These are phyloP conservation scores for Penicillium sp. DNA, from an alignment of 2,329 filamentous ascomycete genomes.

Conservation along the genomic window DNA sequence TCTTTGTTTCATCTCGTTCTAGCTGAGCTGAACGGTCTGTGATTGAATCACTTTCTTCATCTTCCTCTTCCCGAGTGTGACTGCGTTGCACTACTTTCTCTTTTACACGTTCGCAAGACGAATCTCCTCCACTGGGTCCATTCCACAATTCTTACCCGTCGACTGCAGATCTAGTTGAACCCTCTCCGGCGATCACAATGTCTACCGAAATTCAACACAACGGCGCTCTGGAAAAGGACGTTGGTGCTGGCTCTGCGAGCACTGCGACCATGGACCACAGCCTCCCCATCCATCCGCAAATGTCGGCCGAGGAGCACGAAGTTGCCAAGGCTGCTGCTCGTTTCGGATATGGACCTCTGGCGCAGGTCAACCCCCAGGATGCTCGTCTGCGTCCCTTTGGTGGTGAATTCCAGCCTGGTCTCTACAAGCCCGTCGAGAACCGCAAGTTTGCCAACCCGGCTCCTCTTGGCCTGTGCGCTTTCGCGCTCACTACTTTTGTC, in stretches of 20 bases:
- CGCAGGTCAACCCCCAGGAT: constrained; percentile 43
- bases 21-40: constrained; percentile 27
- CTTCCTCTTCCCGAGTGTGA: constrained; percentile 11
- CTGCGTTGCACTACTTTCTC: constrained; percentile 18
- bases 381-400: constrained; percentile 58
- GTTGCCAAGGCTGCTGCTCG: constrained; percentile 41
- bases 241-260: constrained; percentile 9
- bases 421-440: constrained; percentile 56
- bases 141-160: neutral
- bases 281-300: constrained; percentile 23
- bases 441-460: constrained; percentile 75
- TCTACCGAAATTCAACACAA: constrained; percentile 22
- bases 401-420: constrained; percentile 67
- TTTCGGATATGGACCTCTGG: constrained; percentile 48
- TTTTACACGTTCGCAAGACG: constrained; percentile 21
- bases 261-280: constrained; percentile 2
- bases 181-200: constrained; percentile 16
- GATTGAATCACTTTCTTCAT: constrained; percentile 13
- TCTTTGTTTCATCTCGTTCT: constrained; percentile 15
- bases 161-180: neutral
- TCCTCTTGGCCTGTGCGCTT: constrained; percentile 69
- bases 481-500: constrained; percentile 78
- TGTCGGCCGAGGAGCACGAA: constrained; percentile 42
- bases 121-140: constrained; percentile 6
- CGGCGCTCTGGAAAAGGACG: constrained; percentile 28